Conservation (phyloP, 2,329 filamentous ascomycete species). For the Furcasterigmium sp. region DNA sequence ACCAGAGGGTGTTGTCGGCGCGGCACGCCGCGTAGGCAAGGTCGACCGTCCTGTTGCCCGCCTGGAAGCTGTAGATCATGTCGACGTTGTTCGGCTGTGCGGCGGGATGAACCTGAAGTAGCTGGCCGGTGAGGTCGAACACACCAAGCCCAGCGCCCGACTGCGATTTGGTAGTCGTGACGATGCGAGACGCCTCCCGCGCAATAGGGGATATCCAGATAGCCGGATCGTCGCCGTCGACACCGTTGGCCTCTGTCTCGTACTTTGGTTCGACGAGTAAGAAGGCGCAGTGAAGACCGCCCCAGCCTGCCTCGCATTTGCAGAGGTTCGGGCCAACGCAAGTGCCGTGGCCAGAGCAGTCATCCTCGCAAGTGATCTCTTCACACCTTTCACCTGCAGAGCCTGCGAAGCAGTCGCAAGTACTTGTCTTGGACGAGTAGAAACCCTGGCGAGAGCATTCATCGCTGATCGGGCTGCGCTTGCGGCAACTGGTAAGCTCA, state of each 20-base stretch:
- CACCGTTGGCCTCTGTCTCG: constrained; percentile 37
- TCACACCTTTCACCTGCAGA: constrained; percentile 28
- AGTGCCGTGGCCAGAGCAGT: constrained; percentile 34
- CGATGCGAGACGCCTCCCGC: constrained; percentile 37
- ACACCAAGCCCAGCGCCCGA: constrained; percentile 42
- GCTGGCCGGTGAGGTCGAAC: constrained; percentile 41
- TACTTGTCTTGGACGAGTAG: constrained; percentile 18
- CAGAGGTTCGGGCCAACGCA: constrained; percentile 37
- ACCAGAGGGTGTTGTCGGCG: constrained; percentile 45
- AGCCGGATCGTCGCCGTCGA: constrained; percentile 41
- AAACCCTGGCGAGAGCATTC: constrained; percentile 33
- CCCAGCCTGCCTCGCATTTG: constrained; percentile 34
- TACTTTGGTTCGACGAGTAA: constrained; percentile 31
- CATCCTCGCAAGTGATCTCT: constrained; percentile 29
- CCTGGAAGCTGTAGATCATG: constrained; percentile 42
- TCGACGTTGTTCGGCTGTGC: constrained; percentile 50
- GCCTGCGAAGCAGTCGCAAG: constrained; percentile 38
- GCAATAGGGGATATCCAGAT: constrained; percentile 40
- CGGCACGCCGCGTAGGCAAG: constrained; percentile 46
- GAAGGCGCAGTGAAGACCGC: constrained; percentile 39
- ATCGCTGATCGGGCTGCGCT: constrained; percentile 22
- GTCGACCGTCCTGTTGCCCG: constrained; percentile 37
- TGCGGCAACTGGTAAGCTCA: constrained; percentile 12
- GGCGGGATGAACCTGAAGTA: constrained; percentile 37
- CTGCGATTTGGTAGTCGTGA: constrained; percentile 47